Percentiles rank a stretch among this genome's conserved stretches.
Conservation (phyloP, 768 basidiomycete species). For the Omphalotus guepiniiformis region DNA sequence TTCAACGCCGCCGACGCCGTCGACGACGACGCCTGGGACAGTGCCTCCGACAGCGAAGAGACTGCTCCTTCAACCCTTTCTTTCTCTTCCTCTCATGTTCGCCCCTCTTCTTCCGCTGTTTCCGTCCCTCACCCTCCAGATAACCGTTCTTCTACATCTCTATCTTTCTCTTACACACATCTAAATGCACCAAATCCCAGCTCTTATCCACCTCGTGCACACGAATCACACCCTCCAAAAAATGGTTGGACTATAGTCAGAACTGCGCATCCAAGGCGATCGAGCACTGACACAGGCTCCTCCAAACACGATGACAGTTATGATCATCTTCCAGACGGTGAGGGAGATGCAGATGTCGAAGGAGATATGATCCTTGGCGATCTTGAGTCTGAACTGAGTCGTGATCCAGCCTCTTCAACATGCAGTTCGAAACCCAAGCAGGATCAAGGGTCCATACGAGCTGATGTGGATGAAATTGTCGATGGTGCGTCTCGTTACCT, state of each 20-base stretch:
- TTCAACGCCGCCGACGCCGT: slow-evolving; percentile 56
- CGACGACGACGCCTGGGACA: slow-evolving; percentile 90
- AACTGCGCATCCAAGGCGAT: slow-evolving; percentile 20
- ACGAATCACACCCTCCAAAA: slow-evolving; percentile 39
- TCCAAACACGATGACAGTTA: slow-evolving; percentile 9
- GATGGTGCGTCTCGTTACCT: slow-evolving; percentile 48
- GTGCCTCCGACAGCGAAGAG: slow-evolving; percentile 73
- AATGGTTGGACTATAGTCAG: slow-evolving; percentile 78
- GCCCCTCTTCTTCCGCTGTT: slow-evolving; percentile 39
- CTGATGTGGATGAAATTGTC: slow-evolving; percentile 72
- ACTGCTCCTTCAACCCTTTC: slow-evolving; percentile 50
- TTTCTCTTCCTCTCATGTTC: slow-evolving; percentile 46
- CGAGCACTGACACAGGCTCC: slow-evolving; percentile 4
- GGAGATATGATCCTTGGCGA: slow-evolving; percentile 76
- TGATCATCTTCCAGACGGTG: slow-evolving; percentile 19
- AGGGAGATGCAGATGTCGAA: slow-evolving; percentile 62
- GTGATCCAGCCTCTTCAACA: slow-evolving; percentile 19
- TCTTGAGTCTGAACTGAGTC: slow-evolving; percentile 53
- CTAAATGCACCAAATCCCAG: slow-evolving; percentile 68
- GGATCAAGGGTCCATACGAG: slow-evolving; percentile 48
- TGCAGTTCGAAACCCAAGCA: slow-evolving; percentile 37
- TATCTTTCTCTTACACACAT: slow-evolving; percentile 81
- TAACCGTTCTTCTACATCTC: slow-evolving; percentile 59
- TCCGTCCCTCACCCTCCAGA: slow-evolving; percentile 40
- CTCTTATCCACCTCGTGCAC: slow-evolving; percentile 63